Base-by-base conservation (phyloP, 345 rosid species). In the Melastoma malabathricum region DNA sequence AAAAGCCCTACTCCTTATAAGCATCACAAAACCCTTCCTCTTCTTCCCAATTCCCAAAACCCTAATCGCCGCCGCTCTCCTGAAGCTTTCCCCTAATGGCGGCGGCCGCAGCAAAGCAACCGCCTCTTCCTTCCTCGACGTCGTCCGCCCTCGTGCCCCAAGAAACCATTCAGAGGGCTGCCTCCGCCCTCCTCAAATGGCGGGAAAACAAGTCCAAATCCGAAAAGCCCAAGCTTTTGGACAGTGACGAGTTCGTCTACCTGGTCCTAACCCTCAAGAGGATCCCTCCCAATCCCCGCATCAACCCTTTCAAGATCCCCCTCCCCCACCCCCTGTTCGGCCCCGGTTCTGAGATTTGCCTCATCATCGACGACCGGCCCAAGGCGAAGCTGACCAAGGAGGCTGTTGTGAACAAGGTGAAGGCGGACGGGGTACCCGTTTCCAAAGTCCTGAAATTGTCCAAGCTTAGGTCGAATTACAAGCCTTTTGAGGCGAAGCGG, bases 401-500 rank as follows among this genome's bases (percentile, higher is more conserved):
- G 34, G 67, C 47, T 51, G 61, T 52, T 2, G 25, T 44, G 67
- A 46, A 63, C 52, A 63, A 63, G 61, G 57, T 56, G 47, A 56
- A 63, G 56, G 57, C 38, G 20, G 67, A 56, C 43, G 27, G 43
- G 44, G 51, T 63, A 13, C 67, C 55, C 15, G 59, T 63, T n/a
- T 51, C 67, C 18, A 63, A 63, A 34, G 67, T 63, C 15, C 18
- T 63, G 25, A 63, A 51, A 45, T 20, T 63, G 48, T 50, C 67
- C 16, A 56, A 63, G 45, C 47, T 63, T 18, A 57, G 67, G 53
- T 45, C 47, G 56, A 29, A 63, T 18, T 63, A 50, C 61, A 52
- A 48, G 51, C 51, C 67, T 5, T 63, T 63, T 47, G 61, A 63
- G 57, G 60, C 61, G 23, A 63, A 63, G 57, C 39, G 67, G 57